phyloP scores from a whole-genome alignment of 768 basidiomycete genomes.

The Vishniacozyma victoriae region DNA sequence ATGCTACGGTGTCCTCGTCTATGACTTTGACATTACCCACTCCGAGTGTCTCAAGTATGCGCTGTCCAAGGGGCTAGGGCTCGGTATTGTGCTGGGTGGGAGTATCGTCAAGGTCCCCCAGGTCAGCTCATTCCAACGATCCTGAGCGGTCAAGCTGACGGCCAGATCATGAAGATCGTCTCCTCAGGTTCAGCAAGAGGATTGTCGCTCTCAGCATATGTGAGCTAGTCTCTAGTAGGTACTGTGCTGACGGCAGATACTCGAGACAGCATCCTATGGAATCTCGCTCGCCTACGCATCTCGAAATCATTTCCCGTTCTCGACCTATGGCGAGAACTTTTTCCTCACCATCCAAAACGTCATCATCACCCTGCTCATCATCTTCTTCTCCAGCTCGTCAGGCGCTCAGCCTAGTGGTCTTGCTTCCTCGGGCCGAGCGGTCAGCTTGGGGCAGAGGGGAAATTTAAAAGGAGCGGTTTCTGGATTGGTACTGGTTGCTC shows the following conservation, averaged over 20 bases:
- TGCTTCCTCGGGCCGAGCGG: background rate
- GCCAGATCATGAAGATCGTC: conserved; percentile 37
- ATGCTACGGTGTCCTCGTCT: conserved; percentile 85
- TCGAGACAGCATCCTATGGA: conserved; percentile 85
- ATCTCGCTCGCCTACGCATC: conserved; percentile 84
- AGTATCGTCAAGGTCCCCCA: conserved; percentile 96
- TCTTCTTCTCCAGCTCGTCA: conserved; percentile 52
- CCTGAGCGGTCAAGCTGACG: background rate
- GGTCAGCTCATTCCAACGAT: conserved; percentile 48
- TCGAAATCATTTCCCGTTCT: conserved; percentile 83
- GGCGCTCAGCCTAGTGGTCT: conserved; percentile 2
- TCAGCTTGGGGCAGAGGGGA: conserved; percentile 11
- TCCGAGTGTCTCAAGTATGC: conserved; percentile 83
- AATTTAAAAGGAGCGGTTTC: conserved; percentile 24
- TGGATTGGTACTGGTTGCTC: conserved; percentile 20
- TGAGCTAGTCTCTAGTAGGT: conserved; percentile 32
- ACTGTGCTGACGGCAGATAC: conserved; percentile 39
- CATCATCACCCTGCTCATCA: conserved; percentile 79
- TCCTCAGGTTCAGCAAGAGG: conserved; percentile 65
- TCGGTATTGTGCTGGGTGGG: conserved; percentile 85
- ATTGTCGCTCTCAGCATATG: conserved; percentile 75
- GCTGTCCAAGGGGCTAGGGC: conserved; percentile 82
- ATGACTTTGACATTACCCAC: conserved; percentile 71
- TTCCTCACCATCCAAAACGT: conserved; percentile 87
- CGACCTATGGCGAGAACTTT: conserved; percentile 94